Evolutionary conservation across 1,284 basidiomycete genomes (phyloP).

Genomic region (Sporisorium exsertum): DNA sequence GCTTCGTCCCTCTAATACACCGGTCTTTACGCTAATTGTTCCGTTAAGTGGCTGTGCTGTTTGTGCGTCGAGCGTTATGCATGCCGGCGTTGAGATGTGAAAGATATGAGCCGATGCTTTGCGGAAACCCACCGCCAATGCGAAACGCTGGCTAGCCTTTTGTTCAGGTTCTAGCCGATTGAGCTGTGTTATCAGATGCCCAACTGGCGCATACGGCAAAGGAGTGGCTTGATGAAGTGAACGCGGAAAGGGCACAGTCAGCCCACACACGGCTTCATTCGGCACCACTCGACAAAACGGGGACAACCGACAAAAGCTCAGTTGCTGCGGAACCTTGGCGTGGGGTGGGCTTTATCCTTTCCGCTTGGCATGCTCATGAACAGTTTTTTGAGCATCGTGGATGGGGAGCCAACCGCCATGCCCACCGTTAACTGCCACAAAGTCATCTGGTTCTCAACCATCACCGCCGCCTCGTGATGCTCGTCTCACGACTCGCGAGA

Average conservation of each 20-base stretch:
- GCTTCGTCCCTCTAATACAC: slow-evolving; percentile 36
- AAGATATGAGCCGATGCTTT: background rate
- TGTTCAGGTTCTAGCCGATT: background rate
- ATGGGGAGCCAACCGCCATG: background rate
- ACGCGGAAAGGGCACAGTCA: background rate
- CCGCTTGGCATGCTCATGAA: background rate
- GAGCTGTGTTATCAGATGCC: background rate
- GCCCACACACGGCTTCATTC: background rate
- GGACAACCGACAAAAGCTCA: no score
- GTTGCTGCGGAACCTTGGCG: background rate
- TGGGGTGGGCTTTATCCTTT: background rate
- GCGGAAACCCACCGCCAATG: background rate
- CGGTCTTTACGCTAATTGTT: slow-evolving; percentile 31
- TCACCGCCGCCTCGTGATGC: background rate
- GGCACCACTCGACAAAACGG: background rate
- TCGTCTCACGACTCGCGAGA: background rate
- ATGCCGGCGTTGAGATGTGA: background rate
- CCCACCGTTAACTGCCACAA: background rate
- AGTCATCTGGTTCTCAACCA: background rate
- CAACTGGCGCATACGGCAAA: background rate
- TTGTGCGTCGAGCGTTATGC: background rate
- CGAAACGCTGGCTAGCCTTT: background rate
- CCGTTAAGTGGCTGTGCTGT: background rate
- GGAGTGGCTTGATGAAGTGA: background rate
- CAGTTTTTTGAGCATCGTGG: background rate